phyloP scores from a whole-genome alignment of 441 rosid genomes.

The Gossypium laxum region DNA sequence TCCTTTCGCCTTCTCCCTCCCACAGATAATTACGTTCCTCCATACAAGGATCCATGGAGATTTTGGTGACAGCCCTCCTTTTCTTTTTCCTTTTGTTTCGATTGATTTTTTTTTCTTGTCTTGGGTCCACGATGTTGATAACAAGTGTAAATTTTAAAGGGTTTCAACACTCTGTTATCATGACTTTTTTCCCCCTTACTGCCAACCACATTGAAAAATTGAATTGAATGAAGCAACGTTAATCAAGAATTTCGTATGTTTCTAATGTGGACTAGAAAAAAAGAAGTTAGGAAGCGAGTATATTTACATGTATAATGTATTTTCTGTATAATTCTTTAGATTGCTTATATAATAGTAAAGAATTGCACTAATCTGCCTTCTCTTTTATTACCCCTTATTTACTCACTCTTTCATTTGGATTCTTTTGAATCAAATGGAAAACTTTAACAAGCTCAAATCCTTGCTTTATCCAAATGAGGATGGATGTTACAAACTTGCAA shows the following conservation, averaged over 20 bases:
- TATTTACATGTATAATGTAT: not conserved
- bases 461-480: too few relatives aligned
- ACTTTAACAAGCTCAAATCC: not conserved
- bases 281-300: not conserved
- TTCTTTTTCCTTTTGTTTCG: not conserved
- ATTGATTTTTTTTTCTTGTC: not conserved
- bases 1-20: constrained; percentile 75
- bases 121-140: not conserved
- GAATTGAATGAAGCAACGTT: not conserved
- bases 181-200: not conserved
- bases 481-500: not conserved
- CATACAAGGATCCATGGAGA: constrained; percentile 94
- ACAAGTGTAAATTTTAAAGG: not conserved
- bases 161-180: constrained; percentile 1
- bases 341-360: not conserved
- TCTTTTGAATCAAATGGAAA: not conserved
- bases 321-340: not conserved
- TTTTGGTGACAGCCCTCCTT: constrained; percentile 51
- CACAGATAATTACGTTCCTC: constrained; percentile 73
- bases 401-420: not conserved
- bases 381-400: not conserved
- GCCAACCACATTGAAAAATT: not conserved
- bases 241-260: not conserved
- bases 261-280: not conserved
- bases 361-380: not conserved